phyloP scores from a whole-genome alignment of 2,329 filamentous ascomycete genomes.

The Alternaria sp. region DNA sequence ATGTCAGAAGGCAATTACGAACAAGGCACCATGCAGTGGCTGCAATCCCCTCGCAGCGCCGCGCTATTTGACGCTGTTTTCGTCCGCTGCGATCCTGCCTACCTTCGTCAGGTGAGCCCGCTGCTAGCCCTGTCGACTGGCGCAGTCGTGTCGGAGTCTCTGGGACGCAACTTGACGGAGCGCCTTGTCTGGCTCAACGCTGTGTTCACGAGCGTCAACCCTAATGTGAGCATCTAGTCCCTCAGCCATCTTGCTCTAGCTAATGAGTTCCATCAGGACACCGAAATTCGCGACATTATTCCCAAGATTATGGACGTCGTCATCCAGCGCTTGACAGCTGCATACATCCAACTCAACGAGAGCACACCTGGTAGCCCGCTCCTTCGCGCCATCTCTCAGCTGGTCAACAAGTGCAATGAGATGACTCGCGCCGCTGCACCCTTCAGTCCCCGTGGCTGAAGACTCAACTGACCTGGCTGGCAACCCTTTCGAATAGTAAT shows the following conservation, averaged over 20 bases:
- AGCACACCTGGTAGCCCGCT: constrained; percentile 61
- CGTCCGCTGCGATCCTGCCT: constrained; percentile 64
- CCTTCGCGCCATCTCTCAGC: constrained; percentile 59
- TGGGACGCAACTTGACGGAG: constrained; percentile 62
- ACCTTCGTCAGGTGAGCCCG: constrained; percentile 63
- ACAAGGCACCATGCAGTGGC: constrained; percentile 63
- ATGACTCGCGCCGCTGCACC: constrained; percentile 38
- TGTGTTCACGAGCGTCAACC: constrained; percentile 64
- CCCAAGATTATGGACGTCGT: constrained; percentile 69
- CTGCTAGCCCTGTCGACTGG: constrained; percentile 68
- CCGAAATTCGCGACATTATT: constrained; percentile 64
- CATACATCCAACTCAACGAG: constrained; percentile 66
- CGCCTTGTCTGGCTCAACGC: constrained; percentile 67
- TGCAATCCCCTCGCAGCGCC: constrained; percentile 67
- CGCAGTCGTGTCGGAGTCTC: constrained; percentile 66
- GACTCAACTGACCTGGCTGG: not conserved
- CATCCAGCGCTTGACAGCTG: constrained; percentile 63
- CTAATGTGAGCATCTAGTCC: constrained; percentile 55
- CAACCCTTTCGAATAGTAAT: not conserved
- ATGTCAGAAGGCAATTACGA: constrained; percentile 66
- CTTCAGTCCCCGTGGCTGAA: constrained; percentile 27
- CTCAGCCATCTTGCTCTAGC: constrained; percentile 4
- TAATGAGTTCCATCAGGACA: constrained; percentile 53
- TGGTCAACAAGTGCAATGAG: constrained; percentile 52
- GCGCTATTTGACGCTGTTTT: constrained; percentile 71